Evolutionary conservation across 495 filamentous ascomycete genomes (phyloP).

Genomic region (Penicillium daleae): DNA sequence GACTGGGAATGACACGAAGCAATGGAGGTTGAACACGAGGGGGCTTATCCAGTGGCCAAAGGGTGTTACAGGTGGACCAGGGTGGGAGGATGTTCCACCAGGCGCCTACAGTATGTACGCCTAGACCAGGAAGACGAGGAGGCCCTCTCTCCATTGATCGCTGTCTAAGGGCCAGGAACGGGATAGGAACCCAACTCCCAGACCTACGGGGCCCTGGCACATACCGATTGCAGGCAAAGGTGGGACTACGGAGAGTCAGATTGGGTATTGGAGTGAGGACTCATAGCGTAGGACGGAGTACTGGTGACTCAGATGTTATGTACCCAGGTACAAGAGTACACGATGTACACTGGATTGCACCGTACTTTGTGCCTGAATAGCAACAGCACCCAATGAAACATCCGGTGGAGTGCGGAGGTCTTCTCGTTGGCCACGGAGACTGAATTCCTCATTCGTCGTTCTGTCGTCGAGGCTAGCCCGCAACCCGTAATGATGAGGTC

Average conservation of each 20-base stretch:
- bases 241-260: conserved; percentile 1
- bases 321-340: conserved; percentile 20
- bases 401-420: background rate
- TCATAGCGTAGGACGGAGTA: background rate
- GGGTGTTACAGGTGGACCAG: conserved; percentile 12
- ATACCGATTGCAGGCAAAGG: conserved; percentile 9
- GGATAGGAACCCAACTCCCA: conserved; percentile 8
- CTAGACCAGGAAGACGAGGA: background rate
- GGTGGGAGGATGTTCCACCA: conserved; percentile 16
- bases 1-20: background rate
- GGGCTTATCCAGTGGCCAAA: background rate
- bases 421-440: background rate
- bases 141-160: background rate
- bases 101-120: conserved; percentile 14
- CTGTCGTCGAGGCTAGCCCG: conserved; percentile 20
- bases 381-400: background rate
- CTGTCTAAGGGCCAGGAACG: conserved; percentile 1
- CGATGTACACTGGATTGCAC: background rate
- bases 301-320: conserved; percentile 20
- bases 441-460: background rate
- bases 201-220: conserved; percentile 10
- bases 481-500: conserved; percentile 22
- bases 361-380: background rate
- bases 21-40: conserved; percentile 1
- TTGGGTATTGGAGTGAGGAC: conserved; percentile 1